Evolutionary conservation across 2,329 filamentous ascomycete genomes (phyloP).

Genomic region (Fusarium sp.): DNA sequence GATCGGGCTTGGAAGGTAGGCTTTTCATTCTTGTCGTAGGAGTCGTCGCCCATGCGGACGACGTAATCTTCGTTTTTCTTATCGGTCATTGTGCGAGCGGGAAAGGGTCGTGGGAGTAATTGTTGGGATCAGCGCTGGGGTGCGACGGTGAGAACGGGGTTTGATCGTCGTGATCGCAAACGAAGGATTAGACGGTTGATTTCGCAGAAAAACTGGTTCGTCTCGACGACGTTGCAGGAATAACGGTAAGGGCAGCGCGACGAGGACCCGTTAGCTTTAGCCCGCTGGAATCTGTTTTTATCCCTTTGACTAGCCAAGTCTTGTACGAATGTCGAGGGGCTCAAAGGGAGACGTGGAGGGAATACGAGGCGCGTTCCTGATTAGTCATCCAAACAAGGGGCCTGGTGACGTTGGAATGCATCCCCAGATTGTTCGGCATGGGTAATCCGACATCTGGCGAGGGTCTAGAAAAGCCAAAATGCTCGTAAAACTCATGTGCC

Average conservation of each 20-base stretch:
- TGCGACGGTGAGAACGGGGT: constrained; percentile 24
- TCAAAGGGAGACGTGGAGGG: constrained; percentile 39
- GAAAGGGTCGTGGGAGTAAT: constrained; percentile 35
- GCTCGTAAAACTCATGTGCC: constrained; percentile 26
- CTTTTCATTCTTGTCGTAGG: constrained; percentile 61
- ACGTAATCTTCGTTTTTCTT: constrained; percentile 88
- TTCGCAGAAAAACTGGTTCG: constrained; percentile 4
- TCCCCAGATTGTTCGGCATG: constrained; percentile 9
- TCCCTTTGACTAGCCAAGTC: constrained; percentile 33
- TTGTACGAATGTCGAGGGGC: constrained; percentile 32
- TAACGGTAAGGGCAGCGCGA: constrained; percentile 2
- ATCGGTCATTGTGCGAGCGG: constrained; percentile 73
- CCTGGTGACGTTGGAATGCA: constrained; percentile 16
- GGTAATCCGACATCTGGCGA: constrained; percentile 15
- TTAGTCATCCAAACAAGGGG: constrained; percentile 35
- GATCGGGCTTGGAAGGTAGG: constrained; percentile 59
- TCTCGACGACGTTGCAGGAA: constrained; percentile 5
- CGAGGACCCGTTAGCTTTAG: constrained; percentile 3
- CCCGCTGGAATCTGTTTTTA: constrained; percentile 28
- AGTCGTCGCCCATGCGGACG: constrained; percentile 74
- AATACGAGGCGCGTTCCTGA: constrained; percentile 19
- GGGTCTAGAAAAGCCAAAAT: constrained; percentile 17
- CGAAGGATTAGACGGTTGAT: constrained; percentile 6
- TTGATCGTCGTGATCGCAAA: constrained; percentile 18
- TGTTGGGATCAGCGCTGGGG: constrained; percentile 28